Percentiles rank a stretch among this genome's conserved stretches.
Evolutionary conservation across 208 protist genomes (phyloP).

Genomic region (Trypanosoma lewisi): DNA sequence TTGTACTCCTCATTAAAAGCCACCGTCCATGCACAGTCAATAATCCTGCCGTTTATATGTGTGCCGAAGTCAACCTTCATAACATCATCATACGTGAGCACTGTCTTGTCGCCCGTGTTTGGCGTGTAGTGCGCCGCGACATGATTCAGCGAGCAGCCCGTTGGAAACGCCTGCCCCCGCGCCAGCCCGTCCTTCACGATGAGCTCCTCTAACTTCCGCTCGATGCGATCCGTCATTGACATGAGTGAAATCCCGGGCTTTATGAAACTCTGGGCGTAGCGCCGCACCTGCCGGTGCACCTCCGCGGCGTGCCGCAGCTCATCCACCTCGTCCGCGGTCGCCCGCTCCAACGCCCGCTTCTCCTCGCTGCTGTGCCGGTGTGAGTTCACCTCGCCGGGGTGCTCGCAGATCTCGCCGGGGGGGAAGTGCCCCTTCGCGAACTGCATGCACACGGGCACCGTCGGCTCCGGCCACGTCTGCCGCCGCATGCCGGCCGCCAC

Average conservation of each 20-base stretch:
- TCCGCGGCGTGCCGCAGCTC: slow-evolving; percentile 89
- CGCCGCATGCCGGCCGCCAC: slow-evolving; percentile 42
- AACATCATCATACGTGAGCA: slow-evolving; percentile 95
- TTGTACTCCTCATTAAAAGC: slow-evolving; percentile 97
- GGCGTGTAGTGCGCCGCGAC: slow-evolving; percentile 98
- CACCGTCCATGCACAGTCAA: slow-evolving; percentile 98
- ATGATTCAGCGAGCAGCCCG: slow-evolving; percentile 95
- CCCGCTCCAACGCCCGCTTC: slow-evolving; percentile 85
- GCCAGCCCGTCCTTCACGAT: slow-evolving; percentile 90
- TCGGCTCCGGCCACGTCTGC: slow-evolving; percentile 93
- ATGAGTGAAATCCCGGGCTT: slow-evolving; percentile 92
- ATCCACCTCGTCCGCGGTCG: slow-evolving; percentile 67
- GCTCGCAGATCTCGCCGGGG: slow-evolving; percentile 80
- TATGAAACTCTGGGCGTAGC: slow-evolving; percentile 86
- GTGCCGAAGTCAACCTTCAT: slow-evolving; percentile 99
- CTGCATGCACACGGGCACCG: slow-evolving; percentile 86
- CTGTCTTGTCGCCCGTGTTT: slow-evolving; percentile 94
- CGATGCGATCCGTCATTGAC: slow-evolving; percentile 92
- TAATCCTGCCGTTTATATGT: slow-evolving; percentile 97
- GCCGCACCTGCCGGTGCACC: slow-evolving; percentile 92
- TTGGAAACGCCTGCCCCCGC: slow-evolving; percentile 92
- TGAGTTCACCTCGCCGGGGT: slow-evolving; percentile 91
- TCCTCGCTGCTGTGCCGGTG: slow-evolving; percentile 91
- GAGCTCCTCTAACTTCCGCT: slow-evolving; percentile 80
- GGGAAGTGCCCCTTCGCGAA: slow-evolving; percentile 80